Evolutionary conservation across 179 eudicot species (phyloP).

Genomic region (Corrigiola litoralis): DNA sequence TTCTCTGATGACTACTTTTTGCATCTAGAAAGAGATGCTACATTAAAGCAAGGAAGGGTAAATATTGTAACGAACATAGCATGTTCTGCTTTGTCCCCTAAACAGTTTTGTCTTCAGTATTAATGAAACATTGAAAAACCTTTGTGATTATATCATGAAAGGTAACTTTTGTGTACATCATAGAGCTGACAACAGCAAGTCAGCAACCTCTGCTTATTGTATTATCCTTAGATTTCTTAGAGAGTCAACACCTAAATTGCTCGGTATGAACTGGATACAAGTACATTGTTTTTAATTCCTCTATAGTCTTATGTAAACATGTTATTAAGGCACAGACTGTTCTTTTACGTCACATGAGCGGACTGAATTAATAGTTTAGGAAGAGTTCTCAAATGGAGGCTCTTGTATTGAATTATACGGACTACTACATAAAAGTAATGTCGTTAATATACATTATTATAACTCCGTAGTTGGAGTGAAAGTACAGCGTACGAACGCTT

Average conservation of each 20-base stretch:
- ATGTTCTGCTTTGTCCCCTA: slow-evolving; percentile 8
- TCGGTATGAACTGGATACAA: too few relatives aligned
- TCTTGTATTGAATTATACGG: too few relatives aligned
- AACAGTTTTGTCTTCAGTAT: slow-evolving; percentile 2
- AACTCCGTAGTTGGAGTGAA: too few relatives aligned
- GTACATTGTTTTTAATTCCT: neutral
- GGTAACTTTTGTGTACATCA: slow-evolving; percentile 1
- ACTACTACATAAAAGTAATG: too few relatives aligned
- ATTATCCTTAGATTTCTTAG: neutral
- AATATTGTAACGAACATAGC: neutral
- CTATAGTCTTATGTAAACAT: neutral
- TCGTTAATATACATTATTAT: too few relatives aligned
- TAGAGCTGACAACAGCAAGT: neutral
- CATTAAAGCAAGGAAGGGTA: neutral
- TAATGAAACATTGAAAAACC: slow-evolving; percentile 10
- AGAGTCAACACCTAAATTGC: too few relatives aligned
- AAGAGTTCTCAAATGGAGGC: too few relatives aligned
- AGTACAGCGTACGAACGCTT: too few relatives aligned
- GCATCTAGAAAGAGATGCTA: slow-evolving; percentile 14
- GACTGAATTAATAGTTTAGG: neutral
- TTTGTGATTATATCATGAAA: slow-evolving; percentile 6
- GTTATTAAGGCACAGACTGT: neutral
- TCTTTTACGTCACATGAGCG: neutral
- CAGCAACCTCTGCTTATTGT: neutral
- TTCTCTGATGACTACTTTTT: slow-evolving; percentile 9